Evolutionary conservation across 257 asterid genomes (phyloP).

Genomic region (Solanum chaucha): DNA sequence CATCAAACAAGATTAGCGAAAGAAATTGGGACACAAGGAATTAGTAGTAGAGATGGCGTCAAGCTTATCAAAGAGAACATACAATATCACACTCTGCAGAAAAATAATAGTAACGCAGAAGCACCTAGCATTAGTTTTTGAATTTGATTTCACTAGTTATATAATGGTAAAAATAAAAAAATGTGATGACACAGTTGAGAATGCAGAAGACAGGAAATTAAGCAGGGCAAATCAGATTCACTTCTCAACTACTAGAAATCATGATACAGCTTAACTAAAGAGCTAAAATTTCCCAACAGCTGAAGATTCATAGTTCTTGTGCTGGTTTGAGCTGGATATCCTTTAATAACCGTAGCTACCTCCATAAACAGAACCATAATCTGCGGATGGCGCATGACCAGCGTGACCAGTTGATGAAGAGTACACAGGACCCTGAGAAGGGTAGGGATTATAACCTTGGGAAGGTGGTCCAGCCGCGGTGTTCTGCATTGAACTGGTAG

Average conservation of each 20-base stretch:
- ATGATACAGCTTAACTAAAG: background rate
- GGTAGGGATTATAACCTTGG: constrained; percentile 56
- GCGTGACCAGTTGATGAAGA: constrained; percentile 34
- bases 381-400: constrained; percentile 40
- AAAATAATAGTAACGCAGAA: background rate
- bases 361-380: constrained; percentile 51
- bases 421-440: constrained; percentile 40
- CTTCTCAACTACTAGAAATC: background rate
- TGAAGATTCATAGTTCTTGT: background rate
- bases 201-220: background rate
- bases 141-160: background rate
- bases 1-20: background rate
- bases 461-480: constrained; percentile 31
- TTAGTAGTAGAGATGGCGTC: background rate
- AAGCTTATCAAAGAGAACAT: background rate
- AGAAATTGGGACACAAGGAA: background rate
- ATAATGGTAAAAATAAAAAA: background rate
- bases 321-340: background rate
- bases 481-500: constrained; percentile 31
- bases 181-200: background rate
- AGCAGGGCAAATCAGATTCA: background rate
- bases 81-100: background rate
- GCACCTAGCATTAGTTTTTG: background rate
- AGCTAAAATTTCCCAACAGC: background rate
- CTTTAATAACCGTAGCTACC: constrained; percentile 41